Evolutionary conservation across 345 rosid genomes (phyloP).

Genomic region (Aquilaria sinensis): DNA sequence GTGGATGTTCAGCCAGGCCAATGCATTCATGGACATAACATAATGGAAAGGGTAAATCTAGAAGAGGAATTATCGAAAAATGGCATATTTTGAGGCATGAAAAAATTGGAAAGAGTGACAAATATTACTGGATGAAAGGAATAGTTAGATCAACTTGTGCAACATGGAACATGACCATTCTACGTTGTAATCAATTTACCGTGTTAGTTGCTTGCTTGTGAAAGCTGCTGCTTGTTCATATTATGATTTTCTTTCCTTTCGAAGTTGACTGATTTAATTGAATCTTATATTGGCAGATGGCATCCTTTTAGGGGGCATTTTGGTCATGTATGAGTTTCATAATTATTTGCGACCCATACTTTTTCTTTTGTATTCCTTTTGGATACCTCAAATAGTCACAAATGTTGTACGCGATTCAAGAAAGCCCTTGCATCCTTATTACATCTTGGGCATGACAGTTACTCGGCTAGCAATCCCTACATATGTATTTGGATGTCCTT

Average conservation of each 20-base stretch:
- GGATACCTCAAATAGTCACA: slow-evolving; percentile 91
- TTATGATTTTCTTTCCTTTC: background rate
- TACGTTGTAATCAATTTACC: too few relatives aligned
- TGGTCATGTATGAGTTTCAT: slow-evolving; percentile 92
- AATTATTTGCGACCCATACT: slow-evolving; percentile 69
- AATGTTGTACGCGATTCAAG: slow-evolving; percentile 87
- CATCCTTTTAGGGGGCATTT: slow-evolving; percentile 93
- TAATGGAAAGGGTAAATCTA: too few relatives aligned
- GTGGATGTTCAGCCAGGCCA: too few relatives aligned
- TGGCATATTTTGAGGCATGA: too few relatives aligned
- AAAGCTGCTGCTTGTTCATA: slow-evolving; percentile 1
- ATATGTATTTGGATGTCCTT: slow-evolving; percentile 90
- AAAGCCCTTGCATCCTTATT: slow-evolving; percentile 94
- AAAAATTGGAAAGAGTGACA: too few relatives aligned
- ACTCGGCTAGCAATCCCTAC: slow-evolving; percentile 86
- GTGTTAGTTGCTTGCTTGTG: slow-evolving; percentile 4
- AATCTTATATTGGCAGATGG: slow-evolving; percentile 61
- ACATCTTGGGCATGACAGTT: slow-evolving; percentile 80
- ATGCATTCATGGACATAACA: too few relatives aligned
- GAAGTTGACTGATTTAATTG: slow-evolving; percentile 5
- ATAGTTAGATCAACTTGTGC: too few relatives aligned
- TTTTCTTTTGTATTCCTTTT: slow-evolving; percentile 80
- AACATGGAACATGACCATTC: too few relatives aligned
- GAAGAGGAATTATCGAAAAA: too few relatives aligned
- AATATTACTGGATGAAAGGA: too few relatives aligned